Conservation (phyloP, 208 protist species). For the Phytomonas sp. region DNA sequence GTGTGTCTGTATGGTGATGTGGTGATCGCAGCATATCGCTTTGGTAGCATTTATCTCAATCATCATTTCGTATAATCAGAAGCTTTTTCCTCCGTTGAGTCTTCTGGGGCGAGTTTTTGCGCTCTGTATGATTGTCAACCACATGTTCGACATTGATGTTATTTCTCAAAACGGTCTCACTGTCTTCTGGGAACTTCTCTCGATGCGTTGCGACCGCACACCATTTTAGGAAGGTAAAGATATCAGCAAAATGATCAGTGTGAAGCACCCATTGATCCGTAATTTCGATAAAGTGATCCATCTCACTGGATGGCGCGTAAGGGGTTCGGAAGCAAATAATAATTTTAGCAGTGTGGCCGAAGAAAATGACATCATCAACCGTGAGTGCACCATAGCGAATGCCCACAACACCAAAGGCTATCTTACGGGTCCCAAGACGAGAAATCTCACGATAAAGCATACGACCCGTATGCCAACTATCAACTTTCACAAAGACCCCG, state of each 20-base stretch:
- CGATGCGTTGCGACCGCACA: conserved; percentile 72
- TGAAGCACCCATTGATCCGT: conserved; percentile 66
- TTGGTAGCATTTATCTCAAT: background rate
- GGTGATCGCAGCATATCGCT: background rate
- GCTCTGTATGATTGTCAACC: background rate
- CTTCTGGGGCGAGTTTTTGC: background rate
- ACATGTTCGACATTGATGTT: background rate
- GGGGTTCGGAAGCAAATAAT: conserved; percentile 79
- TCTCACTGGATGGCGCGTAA: conserved; percentile 30
- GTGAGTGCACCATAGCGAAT: conserved; percentile 68
- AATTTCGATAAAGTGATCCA: conserved; percentile 63
- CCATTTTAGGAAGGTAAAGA: conserved; percentile 70
- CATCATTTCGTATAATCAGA: background rate
- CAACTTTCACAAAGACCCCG: conserved; percentile 82
- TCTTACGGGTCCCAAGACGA: conserved; percentile 53
- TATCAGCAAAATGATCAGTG: conserved; percentile 70
- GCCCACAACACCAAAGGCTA: conserved; percentile 68
- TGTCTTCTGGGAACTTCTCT: conserved; percentile 26
- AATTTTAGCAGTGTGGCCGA: conserved; percentile 60
- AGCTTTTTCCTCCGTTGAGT: background rate
- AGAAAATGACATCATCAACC: conserved; percentile 67
- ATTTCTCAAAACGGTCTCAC: background rate
- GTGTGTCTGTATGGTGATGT: background rate
- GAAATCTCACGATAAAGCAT: conserved; percentile 66
- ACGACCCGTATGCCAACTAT: conserved; percentile 80